These are phyloP conservation scores for Avena atlantica DNA, from an alignment of 176 grass and related monocot species.

Conservation along the genomic window DNA sequence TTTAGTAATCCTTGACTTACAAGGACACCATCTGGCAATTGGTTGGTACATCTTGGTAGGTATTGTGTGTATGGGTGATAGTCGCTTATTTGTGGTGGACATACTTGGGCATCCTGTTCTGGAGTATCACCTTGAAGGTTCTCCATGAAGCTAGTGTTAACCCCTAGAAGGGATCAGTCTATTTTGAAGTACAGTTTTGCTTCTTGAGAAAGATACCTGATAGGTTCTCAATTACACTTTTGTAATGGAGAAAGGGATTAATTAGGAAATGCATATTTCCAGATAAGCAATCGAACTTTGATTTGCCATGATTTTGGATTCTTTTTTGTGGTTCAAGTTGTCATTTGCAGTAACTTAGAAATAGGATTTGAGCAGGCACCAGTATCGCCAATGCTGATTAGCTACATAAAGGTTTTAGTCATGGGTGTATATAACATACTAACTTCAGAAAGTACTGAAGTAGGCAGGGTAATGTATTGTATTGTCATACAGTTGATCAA, in stretches of 20 bases:
- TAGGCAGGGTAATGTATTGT: not conserved
- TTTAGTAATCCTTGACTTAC: not conserved
- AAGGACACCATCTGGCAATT: not conserved
- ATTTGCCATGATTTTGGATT: not conserved
- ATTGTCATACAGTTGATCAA: not conserved
- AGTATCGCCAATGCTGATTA: not conserved
- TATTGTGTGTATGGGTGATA: not conserved
- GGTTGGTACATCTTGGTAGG: not conserved
- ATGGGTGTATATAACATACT: not conserved
- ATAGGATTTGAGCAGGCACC: not conserved
- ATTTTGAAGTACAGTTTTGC: not conserved
- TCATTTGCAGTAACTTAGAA: not conserved
- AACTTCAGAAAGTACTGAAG: not conserved
- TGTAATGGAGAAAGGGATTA: not conserved
- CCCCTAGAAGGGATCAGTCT: not conserved
- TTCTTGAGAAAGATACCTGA: not conserved
- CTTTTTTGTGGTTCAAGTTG: not conserved
- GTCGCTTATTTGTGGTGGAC: not conserved
- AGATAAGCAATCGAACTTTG: not conserved
- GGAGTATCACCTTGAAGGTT: not conserved
- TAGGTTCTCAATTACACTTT: not conserved
- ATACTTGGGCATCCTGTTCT: conserved; percentile 7
- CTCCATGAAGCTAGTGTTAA: not conserved
- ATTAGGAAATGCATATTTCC: not conserved
- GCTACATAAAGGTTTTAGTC: not conserved